Base-by-base conservation (phyloP, 1,139 yeast species). In the Candida sanyaensis region DNA sequence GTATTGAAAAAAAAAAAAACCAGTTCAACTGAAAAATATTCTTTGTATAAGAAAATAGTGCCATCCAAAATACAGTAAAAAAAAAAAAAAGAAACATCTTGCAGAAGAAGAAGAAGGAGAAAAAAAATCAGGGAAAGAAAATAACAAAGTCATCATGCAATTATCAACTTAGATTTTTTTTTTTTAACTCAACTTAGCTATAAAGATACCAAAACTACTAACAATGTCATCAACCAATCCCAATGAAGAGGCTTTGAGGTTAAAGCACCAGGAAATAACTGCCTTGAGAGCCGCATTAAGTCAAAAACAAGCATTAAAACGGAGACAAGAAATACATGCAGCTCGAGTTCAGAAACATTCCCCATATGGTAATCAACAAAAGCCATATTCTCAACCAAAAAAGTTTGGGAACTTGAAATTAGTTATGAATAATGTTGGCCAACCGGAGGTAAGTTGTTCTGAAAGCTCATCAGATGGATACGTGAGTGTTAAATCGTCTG, bases 201-300 rank as follows among this genome's bases (percentile, higher is more conserved):
- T 26, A 26, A 21, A 36, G 21, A 12, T 13, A 9, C 4, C 13
- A 27, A 21, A 12, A 17, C 13, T 26, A 32, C 45, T n/a, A 45
- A 24, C 10, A 13, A 54, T 49, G 52, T 52, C 57, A 37, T 40
- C 53, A 3, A 24, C 30, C 3, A 28, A 33, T 6, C 52, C 52
- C 17, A 65, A 63, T 34, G 46, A 62, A 6, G 59, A 60, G 10
- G 64, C 58, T 12, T 47, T 68, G 17, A 65, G 59, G 49, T 62
- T 60, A 12, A 65, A 65, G 50, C 66, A 66, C 48, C 68, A 71
- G 2, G 74, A 69, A 50, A 66, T 69, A 11, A 71, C 73, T 4
- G 62, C 61, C 6, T 55, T 69, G 42, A 67, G 68, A 52, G 62
- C 60, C 49, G 60, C 69, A 10, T 65, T 69, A 29, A 61, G 60